Conservation (phyloP, 2,329 filamentous ascomycete genomes). For the Arthrobotrys megalospora region DNA sequence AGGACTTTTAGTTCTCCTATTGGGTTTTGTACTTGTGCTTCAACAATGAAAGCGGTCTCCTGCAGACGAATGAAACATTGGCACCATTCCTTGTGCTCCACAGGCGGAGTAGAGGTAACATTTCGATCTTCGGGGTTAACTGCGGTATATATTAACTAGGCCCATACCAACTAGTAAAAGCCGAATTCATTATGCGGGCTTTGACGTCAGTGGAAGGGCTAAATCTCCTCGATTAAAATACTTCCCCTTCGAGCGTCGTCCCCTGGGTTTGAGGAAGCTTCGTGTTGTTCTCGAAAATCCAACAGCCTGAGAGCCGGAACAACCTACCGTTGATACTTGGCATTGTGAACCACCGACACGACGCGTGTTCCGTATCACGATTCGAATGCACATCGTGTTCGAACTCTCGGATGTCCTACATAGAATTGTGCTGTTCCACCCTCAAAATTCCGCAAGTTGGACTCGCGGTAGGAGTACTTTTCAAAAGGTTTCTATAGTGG, state of each 20-base stretch:
- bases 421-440: conserved; percentile 9
- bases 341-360: too few relatives aligned
- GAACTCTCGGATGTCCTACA: neutral
- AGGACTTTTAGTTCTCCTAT: neutral
- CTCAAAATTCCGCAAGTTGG: neutral
- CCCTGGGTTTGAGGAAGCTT: neutral
- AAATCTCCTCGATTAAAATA: conserved; percentile 6
- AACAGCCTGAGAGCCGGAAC: conserved; percentile 17
- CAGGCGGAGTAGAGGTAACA: conserved; percentile 18
- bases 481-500: neutral
- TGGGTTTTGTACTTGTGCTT: conserved; percentile 18
- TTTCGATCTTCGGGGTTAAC: neutral
- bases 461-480: neutral
- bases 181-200: neutral
- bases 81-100: conserved; percentile 53
- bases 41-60: conserved; percentile 44
- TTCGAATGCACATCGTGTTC: too few relatives aligned
- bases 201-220: conserved; percentile 31
- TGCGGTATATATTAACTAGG: conserved; percentile 13
- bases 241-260: neutral
- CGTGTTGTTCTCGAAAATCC: conserved; percentile 31
- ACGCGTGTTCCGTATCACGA: too few relatives aligned
- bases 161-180: neutral
- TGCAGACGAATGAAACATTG: conserved; percentile 42
- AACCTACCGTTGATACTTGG: neutral